Base-by-base conservation (phyloP, 805 yeast species). In the Wickerhamomyces rabaulensis region DNA sequence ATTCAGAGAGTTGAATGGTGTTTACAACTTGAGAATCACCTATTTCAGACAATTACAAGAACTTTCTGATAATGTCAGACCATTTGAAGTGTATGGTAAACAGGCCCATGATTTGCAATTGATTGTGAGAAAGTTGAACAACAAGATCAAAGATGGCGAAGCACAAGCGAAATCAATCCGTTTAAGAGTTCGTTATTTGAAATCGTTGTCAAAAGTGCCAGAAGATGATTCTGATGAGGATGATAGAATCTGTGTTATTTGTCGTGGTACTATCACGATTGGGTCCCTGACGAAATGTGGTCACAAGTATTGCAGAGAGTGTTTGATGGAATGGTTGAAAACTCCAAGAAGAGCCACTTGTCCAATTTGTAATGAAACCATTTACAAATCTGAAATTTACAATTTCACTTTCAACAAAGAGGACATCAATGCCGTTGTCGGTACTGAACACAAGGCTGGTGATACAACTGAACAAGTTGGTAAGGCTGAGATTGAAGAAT, bases 231-330 rank as follows among this genome's bases (percentile, higher is more conserved):
- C 54, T 4, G 66, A 62, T 8, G 61, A 62, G 8, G 45, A 47
- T n/a, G 65, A 66, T 17, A 54, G 55, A 45, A 64, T 74, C 17
- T 94, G 99, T 64, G 76, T 82, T 27, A 91, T 94, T 50, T 94
- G 99, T 62, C 78, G 85, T 19, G 74, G 81, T 4, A 61, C 76
- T 2, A 87, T 90, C 42, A 70, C 77, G 3, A 71, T 80, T 36
- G 99, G 99, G 0, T 76, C 94, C 0, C 69, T 94, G 46, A 84
- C 96, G 0, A 80, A 80, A 9, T 94, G 99, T 73, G 98, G 98
- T 0, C 99, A 94, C 65, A 82, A 81, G 54, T 94, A 85, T 60
- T 94, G 99, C 62, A 77, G 79, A 47, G 86, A 78, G 1, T 94
- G 99, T 63, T 69, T 94, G 33, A 73, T 68, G 17, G 80, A 73